Evolutionary conservation across 805 yeast genomes (phyloP).

Genomic region (Wickerhamiella dianesei): DNA sequence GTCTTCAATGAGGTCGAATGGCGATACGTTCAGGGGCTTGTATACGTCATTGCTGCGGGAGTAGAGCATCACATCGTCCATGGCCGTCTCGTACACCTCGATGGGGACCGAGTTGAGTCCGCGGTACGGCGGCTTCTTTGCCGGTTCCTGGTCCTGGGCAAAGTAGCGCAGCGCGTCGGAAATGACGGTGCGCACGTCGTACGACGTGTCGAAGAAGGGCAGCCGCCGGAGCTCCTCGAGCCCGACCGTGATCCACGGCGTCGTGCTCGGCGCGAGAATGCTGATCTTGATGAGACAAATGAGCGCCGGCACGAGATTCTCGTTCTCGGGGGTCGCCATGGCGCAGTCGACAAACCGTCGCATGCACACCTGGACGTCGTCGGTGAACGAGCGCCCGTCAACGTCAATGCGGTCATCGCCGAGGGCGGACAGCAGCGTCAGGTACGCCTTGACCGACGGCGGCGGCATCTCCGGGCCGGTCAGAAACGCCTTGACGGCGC

Average conservation of each 20-base stretch:
- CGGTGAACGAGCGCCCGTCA: not conserved
- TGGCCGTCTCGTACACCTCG: not conserved
- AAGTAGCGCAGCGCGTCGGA: slow-evolving; percentile 12
- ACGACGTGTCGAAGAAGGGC: not conserved
- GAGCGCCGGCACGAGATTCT: not conserved
- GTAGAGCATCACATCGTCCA: slow-evolving; percentile 15
- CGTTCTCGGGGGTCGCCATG: not conserved
- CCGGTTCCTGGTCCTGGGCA: slow-evolving; percentile 2
- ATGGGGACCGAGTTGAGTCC: not conserved
- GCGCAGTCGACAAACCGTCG: not conserved
- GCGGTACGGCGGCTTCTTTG: not conserved
- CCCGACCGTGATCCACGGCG: not conserved
- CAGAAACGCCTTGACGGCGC: not conserved
- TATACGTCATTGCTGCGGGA: slow-evolving; percentile 19
- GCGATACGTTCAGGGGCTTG: slow-evolving; percentile 30
- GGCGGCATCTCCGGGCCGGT: not conserved
- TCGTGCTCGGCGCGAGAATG: not conserved
- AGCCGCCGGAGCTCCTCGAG: slow-evolving; percentile 1
- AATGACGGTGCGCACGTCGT: slow-evolving; percentile 6
- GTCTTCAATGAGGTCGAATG: slow-evolving; percentile 49
- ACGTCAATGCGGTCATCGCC: not conserved
- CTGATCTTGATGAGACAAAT: not conserved
- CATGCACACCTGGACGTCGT: not conserved
- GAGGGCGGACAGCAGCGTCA: not conserved
- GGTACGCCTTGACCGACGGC: not conserved